Evolutionary conservation across 2,329 filamentous ascomycete species (phyloP).

Genomic region (Trichoderma atroviride): DNA sequence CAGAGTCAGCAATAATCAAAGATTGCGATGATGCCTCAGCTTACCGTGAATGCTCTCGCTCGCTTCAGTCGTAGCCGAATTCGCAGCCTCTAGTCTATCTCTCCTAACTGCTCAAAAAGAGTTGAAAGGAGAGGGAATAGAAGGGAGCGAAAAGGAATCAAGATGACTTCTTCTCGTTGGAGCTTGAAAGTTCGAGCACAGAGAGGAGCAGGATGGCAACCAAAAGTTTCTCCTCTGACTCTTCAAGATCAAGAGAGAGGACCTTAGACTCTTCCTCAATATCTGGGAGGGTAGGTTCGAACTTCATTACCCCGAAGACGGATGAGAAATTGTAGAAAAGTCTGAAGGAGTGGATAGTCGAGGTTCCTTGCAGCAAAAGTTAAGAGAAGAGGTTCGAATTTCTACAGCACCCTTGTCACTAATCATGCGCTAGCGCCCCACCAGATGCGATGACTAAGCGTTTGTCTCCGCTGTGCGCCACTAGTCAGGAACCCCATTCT

Average conservation of each 20-base stretch:
- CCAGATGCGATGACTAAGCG: slow-evolving; percentile 4
- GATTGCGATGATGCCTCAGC: background rate
- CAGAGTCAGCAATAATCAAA: background rate
- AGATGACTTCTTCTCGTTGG: background rate
- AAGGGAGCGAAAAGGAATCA: background rate
- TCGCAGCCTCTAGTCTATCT: background rate
- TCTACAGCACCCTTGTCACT: slow-evolving; percentile 11
- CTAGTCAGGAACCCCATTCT: background rate
- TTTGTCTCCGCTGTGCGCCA: background rate
- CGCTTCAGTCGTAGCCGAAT: background rate
- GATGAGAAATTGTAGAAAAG: slow-evolving; percentile 2
- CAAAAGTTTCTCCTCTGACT: background rate
- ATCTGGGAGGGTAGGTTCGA: background rate
- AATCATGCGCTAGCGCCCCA: background rate
- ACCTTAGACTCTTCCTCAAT: background rate
- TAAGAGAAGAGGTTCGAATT: background rate
- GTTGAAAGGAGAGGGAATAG: background rate
- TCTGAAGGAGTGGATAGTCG: background rate
- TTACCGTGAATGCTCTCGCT: background rate
- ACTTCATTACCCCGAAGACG: background rate
- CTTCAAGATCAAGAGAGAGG: background rate
- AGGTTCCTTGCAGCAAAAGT: background rate
- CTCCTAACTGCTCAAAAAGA: background rate
- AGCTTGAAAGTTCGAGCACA: background rate
- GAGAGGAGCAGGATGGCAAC: background rate